Evolutionary conservation across 179 eudicot species (phyloP), one percentile per base, ranked within the genome.

Genomic region (Nepenthes alata): DNA sequence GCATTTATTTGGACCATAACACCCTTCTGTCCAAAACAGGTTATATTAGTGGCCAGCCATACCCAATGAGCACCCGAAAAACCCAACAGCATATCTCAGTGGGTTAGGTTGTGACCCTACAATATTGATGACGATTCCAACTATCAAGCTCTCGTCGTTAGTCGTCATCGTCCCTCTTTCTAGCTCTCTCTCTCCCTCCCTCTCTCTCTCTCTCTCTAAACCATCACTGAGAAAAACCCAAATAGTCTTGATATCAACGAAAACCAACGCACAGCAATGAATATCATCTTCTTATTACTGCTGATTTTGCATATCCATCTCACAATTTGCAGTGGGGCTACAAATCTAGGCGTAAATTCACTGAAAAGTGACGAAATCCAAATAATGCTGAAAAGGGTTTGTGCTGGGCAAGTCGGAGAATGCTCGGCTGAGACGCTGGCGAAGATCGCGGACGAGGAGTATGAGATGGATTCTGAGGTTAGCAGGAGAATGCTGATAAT

Each of bases 391-490:
- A 76, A 57, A 12, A 64, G 75, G 75, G 81, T 62, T 63, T 79
- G 84, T 61, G 77, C 63, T 14, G 74, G 68, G 36, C 78, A 69
- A 54, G 9, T 70, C 0, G 74, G 72, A 0, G 74, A 77, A 6
- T 75, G 76, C 61, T 3, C 53, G 53, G 16, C 67, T 35, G 55
- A 25, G 25, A 25, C 25, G 25, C 25, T 25, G 25, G 25, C 25
- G 25, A 25, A 25, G 25, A 25, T 25, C 25, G 25, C n/a, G 53
- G 53, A 8, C 2, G 53, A 8, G n/a, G 87, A 79, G 53, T 62
- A 62, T 53, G 72, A 64, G 79, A 78, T 77, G 76, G 83, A 80
- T 64, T 81, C 86, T 1, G 88, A 79, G 71, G 71, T 62, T 44
- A 70, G 51, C 38, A 73, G 83, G 61, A 84, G 96, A 61, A 55